Evolutionary conservation across 768 basidiomycete species (phyloP), one percentile per base, ranked within the genome.

Genomic region (Auricularia sp.): DNA sequence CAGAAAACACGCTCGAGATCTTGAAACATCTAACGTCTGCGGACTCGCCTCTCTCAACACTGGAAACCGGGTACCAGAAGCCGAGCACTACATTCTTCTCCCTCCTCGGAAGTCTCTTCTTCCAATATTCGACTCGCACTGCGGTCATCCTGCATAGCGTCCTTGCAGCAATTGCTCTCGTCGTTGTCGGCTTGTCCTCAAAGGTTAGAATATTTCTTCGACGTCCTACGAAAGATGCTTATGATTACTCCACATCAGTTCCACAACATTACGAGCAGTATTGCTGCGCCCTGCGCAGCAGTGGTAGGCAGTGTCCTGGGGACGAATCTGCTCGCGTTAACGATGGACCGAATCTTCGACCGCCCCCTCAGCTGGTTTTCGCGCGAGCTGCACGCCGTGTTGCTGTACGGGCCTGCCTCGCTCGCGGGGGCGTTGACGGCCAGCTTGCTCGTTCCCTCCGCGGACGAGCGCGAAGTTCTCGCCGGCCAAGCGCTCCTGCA

Each of bases 301-400:
- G 36, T 91, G 3, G 61, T 88, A 1, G 77, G 79, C 0, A 42
- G 39, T 42, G 8, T 42, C 12, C 0, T 42, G 8, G 39, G 39
- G 12, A 85, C 90, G 0, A 94, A 96, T 67, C 65, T 81, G 1
- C 80, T 90, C 0, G 96, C 95, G 0, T 70, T 84, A 1, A 64
- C 91, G 12, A 88, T 96, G 85, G 73, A 75, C 34, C 71, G 72
- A 3, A 81, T 84, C 0, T 72, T 93, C 23, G 80, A 83, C 7
- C 87, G 83, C 73, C 80, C 84, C 0, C 83, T 96, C 83, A 90
- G 89, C 69, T 98, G 94, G 94, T 97, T 91, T 74, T 78, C 82
- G 16, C 82, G 79, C 51, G 90, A 91, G 66, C 81, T 86, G 68
- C 80, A 81, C 10, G 76, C 83, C 11, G 80, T 83, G 1, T 67